A percentile compares a stretch with the other conserved stretches of the same genome.
phyloP scores from a whole-genome alignment of 495 filamentous ascomycete genomes.

The Penicillium pancosmium region DNA sequence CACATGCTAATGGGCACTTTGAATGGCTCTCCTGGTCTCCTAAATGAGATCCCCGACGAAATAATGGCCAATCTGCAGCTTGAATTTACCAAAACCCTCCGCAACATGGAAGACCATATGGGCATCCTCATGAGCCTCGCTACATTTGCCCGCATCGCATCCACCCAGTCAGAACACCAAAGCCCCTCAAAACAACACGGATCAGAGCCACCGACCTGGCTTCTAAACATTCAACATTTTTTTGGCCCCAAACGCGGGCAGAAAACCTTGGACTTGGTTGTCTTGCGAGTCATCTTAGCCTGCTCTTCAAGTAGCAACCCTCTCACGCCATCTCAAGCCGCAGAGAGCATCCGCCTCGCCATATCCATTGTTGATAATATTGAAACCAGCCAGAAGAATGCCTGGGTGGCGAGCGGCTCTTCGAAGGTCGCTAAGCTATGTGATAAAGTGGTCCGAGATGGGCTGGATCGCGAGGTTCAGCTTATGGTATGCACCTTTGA shows the following conservation, averaged over 20 bases:
- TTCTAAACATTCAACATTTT: conserved; percentile 48
- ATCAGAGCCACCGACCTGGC: conserved; percentile 30
- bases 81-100: conserved; percentile 48
- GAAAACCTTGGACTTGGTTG: conserved; percentile 59
- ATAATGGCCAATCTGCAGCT: conserved; percentile 47
- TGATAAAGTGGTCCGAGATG: conserved; percentile 48
- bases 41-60: conserved; percentile 41
- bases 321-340: conserved; percentile 40
- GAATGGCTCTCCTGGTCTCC: conserved; percentile 28
- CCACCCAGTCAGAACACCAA: conserved; percentile 12
- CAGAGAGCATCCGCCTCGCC: conserved; percentile 53
- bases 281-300: conserved; percentile 54
- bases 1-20: conserved; percentile 43
- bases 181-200: conserved; percentile 14
- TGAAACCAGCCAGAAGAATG: conserved; percentile 37
- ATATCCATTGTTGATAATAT: conserved; percentile 50
- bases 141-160: conserved; percentile 48
- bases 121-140: conserved; percentile 53
- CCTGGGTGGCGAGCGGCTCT: conserved; percentile 48
- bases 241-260: conserved; percentile 50
- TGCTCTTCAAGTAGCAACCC: conserved; percentile 48
- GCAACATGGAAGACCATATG: conserved; percentile 49
- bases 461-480: conserved; percentile 44
- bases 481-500: conserved; percentile 38
- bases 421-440: conserved; percentile 53